Base-by-base conservation (phyloP, 306 rosid genomes). In the Prunus fruticosa region DNA sequence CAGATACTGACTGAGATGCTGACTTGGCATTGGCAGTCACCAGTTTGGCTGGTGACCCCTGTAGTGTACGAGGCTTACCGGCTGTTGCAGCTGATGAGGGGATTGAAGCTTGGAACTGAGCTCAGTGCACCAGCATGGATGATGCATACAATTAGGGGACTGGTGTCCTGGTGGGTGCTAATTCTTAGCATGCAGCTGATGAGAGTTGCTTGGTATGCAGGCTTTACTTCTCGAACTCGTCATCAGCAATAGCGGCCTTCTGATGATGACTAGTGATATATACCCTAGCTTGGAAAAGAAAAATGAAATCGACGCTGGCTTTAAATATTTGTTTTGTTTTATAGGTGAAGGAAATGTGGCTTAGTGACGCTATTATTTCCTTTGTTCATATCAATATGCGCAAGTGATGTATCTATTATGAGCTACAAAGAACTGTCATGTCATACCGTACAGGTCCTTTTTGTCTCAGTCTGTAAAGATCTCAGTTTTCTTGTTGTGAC, bases 131-230 rank as follows among this genome's bases (percentile, higher is more conserved):
- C 97, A 0, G 87, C 86, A 68, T 93, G 98, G 98, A 71, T 79
- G 82, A 69, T 90, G 91, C 91, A 93, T 79, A 77, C 92, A 34
- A 86, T 88, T 30, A 87, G 88, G 65, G 98, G 90, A 32, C 73
- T 93, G 82, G 98, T 91, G 70, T 91, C 90, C 73, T 93, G 96
- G 98, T 91, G 96, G 98, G 96, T 93, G 78, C 88, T 93, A 23
- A 85, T 91, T 74, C 90, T 93, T 5, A 91, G 98, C 68, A 72
- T 93, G 84, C 98, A 93, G 85, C 85, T 93, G 69, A 93, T 93
- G 98, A 90, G 98, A 86, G 98, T 91, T 32, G 96, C 90, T 84
- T 93, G 98, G 98, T 93, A 87, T 86, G 97, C 93, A 2, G 97
- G 98, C 53, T 78, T 91, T 56, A 16, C 89, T 43, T 81, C 93